phyloP scores from a whole-genome alignment of 2,329 filamentous ascomycete species.

The Lasiodiplodia hormozganensis region DNA sequence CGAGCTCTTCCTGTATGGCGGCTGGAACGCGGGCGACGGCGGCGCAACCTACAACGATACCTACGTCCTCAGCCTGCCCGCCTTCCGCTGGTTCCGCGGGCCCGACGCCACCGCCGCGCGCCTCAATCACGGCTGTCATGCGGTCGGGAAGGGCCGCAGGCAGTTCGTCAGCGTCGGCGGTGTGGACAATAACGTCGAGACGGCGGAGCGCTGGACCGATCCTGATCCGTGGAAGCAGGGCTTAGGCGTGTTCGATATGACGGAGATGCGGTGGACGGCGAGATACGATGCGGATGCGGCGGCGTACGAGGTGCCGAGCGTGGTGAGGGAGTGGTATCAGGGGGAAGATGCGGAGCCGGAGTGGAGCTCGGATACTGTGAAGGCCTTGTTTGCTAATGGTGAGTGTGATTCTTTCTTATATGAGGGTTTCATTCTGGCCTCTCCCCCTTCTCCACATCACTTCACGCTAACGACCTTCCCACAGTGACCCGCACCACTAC shows the following conservation, averaged over 20 bases:
- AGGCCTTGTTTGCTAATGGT: constrained; percentile 9
- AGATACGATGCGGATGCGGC: constrained; percentile 18
- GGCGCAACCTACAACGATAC: constrained; percentile 6
- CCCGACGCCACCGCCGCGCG: not conserved
- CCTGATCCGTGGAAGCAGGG: constrained; percentile 23
- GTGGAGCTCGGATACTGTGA: constrained; percentile 1
- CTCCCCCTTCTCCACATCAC: not conserved
- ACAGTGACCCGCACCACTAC: not conserved
- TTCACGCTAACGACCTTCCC: not conserved
- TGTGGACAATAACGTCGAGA: not conserved
- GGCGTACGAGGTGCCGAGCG: constrained; percentile 10
- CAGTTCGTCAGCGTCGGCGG: constrained; percentile 2
- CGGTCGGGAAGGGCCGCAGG: not conserved
- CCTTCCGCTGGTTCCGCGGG: constrained; percentile 17
- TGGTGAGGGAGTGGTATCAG: constrained; percentile 14
- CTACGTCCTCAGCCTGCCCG: constrained; percentile 11
- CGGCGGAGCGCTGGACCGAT: not conserved
- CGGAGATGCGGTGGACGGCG: not conserved
- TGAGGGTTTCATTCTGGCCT: too few relatives aligned
- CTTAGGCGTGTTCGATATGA: constrained; percentile 19
- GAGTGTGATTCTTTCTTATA: not conserved
- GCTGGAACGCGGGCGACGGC: not conserved
- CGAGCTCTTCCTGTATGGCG: constrained; percentile 9
- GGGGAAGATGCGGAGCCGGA: not conserved
- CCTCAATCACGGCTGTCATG: not conserved